A percentile compares a stretch with the other conserved stretches of the same genome.
Evolutionary conservation across 768 basidiomycete species (phyloP).

Genomic region (Pisolithus sp.): DNA sequence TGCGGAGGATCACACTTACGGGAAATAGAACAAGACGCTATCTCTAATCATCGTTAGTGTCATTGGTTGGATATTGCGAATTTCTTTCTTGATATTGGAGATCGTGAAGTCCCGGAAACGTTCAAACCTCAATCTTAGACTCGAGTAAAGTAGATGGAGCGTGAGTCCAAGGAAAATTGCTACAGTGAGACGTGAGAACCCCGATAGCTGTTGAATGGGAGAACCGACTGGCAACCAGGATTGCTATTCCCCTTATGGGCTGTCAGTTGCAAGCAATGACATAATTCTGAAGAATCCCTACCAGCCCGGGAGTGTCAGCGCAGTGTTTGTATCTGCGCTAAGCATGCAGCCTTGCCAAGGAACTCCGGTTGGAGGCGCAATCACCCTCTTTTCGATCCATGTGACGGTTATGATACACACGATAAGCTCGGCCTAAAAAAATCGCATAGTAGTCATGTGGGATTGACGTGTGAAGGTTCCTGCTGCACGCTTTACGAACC

Average conservation of each 20-base stretch:
- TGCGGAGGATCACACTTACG: background rate
- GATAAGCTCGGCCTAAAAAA: conserved; percentile 12
- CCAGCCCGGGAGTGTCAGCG: conserved; percentile 18
- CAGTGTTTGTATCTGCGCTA: conserved; percentile 6
- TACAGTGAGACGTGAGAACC: background rate
- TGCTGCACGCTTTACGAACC: conserved; percentile 5
- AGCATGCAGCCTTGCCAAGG: conserved; percentile 12
- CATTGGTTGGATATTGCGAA: background rate
- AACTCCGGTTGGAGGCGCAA: conserved; percentile 11
- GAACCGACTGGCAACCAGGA: conserved; percentile 15
- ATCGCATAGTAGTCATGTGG: too few species aligned
- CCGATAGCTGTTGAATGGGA: background rate
- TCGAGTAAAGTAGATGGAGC: background rate
- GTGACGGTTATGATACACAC: conserved; percentile 11
- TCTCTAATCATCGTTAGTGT: background rate
- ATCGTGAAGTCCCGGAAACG: background rate
- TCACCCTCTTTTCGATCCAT: conserved; percentile 7
- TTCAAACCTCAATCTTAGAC: background rate
- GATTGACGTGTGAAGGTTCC: too few species aligned
- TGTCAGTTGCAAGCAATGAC: conserved; percentile 1
- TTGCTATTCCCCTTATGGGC: conserved; percentile 8
- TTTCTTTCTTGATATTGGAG: background rate
- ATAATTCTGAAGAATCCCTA: background rate
- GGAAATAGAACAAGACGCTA: background rate
- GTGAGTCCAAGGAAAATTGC: background rate